Evolutionary conservation across 352 stramenopile species (phyloP).

Genomic region (Globisporangium okanoganense): DNA sequence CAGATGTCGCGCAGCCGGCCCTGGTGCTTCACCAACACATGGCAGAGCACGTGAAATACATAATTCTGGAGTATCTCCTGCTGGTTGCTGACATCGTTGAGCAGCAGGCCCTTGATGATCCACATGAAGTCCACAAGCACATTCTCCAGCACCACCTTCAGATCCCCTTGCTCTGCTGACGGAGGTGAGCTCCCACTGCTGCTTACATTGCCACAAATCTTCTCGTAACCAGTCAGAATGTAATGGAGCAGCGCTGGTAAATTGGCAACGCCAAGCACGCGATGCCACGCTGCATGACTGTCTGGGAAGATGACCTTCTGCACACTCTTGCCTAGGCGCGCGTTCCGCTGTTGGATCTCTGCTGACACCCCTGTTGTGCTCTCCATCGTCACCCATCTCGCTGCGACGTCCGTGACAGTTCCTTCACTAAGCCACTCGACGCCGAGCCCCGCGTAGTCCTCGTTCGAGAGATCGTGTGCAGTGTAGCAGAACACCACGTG

Average conservation of each 20-base stretch:
- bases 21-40: conserved; percentile 54
- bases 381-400: conserved; percentile 69
- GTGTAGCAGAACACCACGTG: conserved; percentile 78
- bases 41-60: conserved; percentile 57
- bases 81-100: conserved; percentile 49
- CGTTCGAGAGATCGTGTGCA: conserved; percentile 50
- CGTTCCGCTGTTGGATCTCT: conserved; percentile 76
- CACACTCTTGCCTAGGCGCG: conserved; percentile 53
- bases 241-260: conserved; percentile 63
- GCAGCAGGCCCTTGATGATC: conserved; percentile 64
- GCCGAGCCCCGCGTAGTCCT: conserved; percentile 53
- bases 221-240: conserved; percentile 49
- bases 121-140: conserved; percentile 60
- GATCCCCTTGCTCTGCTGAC: background rate
- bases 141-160: conserved; percentile 34
- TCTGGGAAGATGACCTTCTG: conserved; percentile 40
- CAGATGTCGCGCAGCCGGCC: conserved; percentile 36
- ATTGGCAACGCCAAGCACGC: conserved; percentile 46
- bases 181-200: background rate
- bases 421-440: conserved; percentile 77
- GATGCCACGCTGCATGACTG: conserved; percentile 45
- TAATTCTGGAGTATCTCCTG: conserved; percentile 57
- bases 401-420: conserved; percentile 27
- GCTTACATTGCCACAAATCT: conserved; percentile 7
- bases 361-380: conserved; percentile 43